Evolutionary conservation across 2,329 filamentous ascomycete species (phyloP).

Genomic region (Penicillium sp.): DNA sequence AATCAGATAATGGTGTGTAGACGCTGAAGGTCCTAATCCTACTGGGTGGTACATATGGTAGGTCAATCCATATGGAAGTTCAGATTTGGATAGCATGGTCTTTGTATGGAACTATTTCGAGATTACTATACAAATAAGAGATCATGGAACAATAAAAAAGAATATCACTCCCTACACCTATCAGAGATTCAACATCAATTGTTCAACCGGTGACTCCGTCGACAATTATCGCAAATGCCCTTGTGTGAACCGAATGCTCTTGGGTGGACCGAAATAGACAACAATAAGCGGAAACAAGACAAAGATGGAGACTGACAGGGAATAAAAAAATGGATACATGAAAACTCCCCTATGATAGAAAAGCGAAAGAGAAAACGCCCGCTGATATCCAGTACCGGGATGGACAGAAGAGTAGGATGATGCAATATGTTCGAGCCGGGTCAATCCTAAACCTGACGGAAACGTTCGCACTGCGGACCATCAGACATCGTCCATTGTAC

Average conservation of each 20-base stretch:
- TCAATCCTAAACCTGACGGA: slow-evolving; percentile 7
- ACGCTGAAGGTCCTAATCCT: neutral
- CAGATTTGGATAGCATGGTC: neutral
- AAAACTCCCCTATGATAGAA: slow-evolving; percentile 18
- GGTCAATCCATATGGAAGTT: neutral
- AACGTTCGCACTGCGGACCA: neutral
- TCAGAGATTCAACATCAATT: slow-evolving; percentile 10
- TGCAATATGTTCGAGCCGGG: slow-evolving; percentile 25
- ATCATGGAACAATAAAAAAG: neutral
- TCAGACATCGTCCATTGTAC: slow-evolving; percentile 55
- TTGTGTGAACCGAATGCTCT: slow-evolving; percentile 9
- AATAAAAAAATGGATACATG: slow-evolving; percentile 3
- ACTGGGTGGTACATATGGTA: too few relatives aligned
- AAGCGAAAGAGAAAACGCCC: slow-evolving; percentile 26
- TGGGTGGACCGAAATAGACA: slow-evolving; percentile 6
- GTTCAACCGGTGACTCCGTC: slow-evolving; percentile 16
- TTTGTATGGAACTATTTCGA: neutral
- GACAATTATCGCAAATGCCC: slow-evolving; percentile 13
- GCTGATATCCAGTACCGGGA: slow-evolving; percentile 25
- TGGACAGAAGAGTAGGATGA: slow-evolving; percentile 18
- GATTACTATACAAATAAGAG: neutral
- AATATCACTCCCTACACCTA: slow-evolving; percentile 3
- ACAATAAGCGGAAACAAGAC: neutral
- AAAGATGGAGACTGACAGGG: neutral
- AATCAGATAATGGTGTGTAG: neutral